Base-by-base conservation (phyloP, 2,329 filamentous ascomycete genomes). In the Rutstroemia sp. region DNA sequence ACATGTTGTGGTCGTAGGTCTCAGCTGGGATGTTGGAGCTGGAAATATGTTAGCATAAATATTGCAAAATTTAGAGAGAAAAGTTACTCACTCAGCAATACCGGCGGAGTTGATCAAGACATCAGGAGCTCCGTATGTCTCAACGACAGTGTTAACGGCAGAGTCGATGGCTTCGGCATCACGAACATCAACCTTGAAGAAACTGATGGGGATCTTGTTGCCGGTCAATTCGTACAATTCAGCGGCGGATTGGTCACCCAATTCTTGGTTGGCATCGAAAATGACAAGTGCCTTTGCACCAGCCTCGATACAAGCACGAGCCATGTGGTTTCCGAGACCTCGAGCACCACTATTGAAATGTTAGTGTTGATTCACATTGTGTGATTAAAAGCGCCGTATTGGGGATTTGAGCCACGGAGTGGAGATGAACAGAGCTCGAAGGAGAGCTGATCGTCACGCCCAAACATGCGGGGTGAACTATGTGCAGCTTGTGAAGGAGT, bases 11-110 rank as follows among this genome's bases (percentile, higher is more conserved):
- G 69, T 88, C 82, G 74, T 92, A 91, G 19, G 77, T 83, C 78
- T 91, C 88, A 50, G 87, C 87, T 71, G 87, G 87, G 75, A 91
- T 88, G 78, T 91, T 91, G 70, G 87, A 90, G 71, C 77, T 79
- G 21, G 38, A 5, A 34, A 7, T 34, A 27, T 25, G 21, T 45
- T 34, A 45, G 45, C n/a, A 30, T 23, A 19, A 5, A 3, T 18
- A 48, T 12, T 46, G 16, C 10, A 49, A 42, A 25, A 14, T 30
- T 27, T 30, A n/a, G 21, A 6, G 27, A 42, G 19, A 10, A 12
- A 27, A n/a, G 19, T 8, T 44, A 72, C 74, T 71, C 72, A 79
- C 75, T 91, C 87, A 62, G 87, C 87, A 61, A 92, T 90, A 69
- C 88, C 87, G 47, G 88, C 88, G 49, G 86, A 85, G 75, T 90